Percentiles rank a stretch among this genome's conserved stretches.
Evolutionary conservation across 1,139 yeast genomes (phyloP).

Genomic region (Candida sp.): DNA sequence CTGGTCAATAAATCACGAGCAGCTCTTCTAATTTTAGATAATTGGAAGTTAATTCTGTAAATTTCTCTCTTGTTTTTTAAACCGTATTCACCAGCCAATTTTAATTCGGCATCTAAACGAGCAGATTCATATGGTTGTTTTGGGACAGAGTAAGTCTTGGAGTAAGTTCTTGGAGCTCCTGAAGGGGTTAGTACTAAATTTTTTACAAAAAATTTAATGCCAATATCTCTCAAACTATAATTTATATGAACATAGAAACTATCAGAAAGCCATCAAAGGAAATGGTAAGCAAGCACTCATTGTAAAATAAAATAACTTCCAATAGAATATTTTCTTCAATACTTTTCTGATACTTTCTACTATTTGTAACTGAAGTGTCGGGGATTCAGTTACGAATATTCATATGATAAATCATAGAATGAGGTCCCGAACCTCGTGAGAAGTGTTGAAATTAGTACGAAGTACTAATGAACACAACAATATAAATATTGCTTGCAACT

Average conservation of each 20-base stretch:
- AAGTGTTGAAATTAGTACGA: no score
- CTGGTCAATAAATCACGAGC: constrained; percentile 99
- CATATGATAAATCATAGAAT: constrained; percentile 19
- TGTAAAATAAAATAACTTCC: not conserved
- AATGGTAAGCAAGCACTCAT: not conserved
- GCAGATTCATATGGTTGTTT: constrained; percentile 99
- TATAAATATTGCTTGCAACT: no score
- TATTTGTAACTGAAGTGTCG: constrained; percentile 76
- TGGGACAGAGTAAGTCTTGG: constrained; percentile 99
- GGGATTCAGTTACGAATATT: constrained; percentile 65
- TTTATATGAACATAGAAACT: not conserved
- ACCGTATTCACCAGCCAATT: constrained; percentile 99
- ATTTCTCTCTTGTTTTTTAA: constrained; percentile 99
- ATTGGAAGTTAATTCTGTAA: constrained; percentile 98
- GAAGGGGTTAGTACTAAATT: constrained; percentile 24
- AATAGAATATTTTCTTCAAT: no score
- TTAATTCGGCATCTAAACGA: constrained; percentile 99
- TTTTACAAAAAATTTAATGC: no score
- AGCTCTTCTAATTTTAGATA: constrained; percentile 99
- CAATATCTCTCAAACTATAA: not conserved
- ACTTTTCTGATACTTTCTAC: not conserved
- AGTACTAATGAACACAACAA: no score
- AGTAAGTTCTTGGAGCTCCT: constrained; percentile 99
- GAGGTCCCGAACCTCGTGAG: constrained; percentile 75
- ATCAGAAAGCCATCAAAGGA: not conserved